Conservation (phyloP, 2,329 filamentous ascomycete genomes). For the Myriosclerotinia duriaeana region DNA sequence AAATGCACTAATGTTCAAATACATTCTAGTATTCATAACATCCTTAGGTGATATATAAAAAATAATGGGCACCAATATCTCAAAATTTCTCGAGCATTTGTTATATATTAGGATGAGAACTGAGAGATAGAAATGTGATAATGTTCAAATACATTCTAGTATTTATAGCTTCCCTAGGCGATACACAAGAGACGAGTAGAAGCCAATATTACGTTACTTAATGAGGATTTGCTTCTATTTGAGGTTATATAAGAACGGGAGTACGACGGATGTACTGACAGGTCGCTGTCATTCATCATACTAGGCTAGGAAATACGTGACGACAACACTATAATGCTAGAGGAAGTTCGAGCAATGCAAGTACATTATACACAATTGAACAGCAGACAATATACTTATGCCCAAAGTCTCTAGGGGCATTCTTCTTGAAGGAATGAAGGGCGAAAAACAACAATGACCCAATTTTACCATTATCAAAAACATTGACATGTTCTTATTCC, state of each 20-base stretch:
- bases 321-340: background rate
- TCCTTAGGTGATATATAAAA: too few relatives aligned
- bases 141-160: background rate
- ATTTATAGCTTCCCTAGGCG: background rate
- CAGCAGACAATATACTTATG: background rate
- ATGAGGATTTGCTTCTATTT: background rate
- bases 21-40: too few relatives aligned
- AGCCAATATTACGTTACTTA: background rate
- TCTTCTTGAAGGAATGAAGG: background rate
- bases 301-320: background rate
- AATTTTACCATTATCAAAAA: background rate
- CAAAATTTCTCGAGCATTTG: background rate
- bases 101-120: background rate
- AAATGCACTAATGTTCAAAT: too few relatives aligned
- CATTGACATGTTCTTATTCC: background rate
- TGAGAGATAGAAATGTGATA: background rate
- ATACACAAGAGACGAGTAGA: background rate
- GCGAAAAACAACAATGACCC: background rate
- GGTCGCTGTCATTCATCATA: background rate
- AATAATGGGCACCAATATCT: too few relatives aligned
- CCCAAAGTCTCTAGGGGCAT: background rate
- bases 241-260: background rate
- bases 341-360: too few relatives aligned
- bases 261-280: background rate
- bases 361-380: background rate